Conservation (phyloP, 495 filamentous ascomycete genomes). For the Penicillium canariense region DNA sequence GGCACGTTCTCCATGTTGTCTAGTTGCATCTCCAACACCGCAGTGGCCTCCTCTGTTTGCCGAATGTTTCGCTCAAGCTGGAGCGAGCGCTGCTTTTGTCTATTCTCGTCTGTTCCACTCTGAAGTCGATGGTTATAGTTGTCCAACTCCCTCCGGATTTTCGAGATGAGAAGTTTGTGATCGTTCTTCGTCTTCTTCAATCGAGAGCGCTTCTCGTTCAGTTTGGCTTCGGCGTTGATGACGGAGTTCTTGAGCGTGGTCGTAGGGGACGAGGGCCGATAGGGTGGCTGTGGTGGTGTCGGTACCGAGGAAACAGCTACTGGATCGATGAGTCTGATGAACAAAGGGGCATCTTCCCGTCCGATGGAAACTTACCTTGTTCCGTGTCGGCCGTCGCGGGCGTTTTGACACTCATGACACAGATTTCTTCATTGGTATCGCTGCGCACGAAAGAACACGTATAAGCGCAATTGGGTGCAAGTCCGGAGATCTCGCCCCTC, state of each 20-base stretch:
- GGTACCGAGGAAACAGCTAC: slow-evolving; percentile 41
- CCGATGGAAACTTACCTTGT: slow-evolving; percentile 43
- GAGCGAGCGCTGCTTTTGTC: slow-evolving; percentile 72
- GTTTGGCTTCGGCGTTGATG: slow-evolving; percentile 70
- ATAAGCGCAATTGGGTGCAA: slow-evolving; percentile 83
- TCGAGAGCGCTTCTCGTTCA: slow-evolving; percentile 72
- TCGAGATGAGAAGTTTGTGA: slow-evolving; percentile 67
- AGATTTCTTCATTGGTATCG: slow-evolving; percentile 69
- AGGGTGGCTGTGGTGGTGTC: slow-evolving; percentile 54
- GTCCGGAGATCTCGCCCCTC: slow-evolving; percentile 83
- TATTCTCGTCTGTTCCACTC: slow-evolving; percentile 77
- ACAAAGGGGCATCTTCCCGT: neutral
- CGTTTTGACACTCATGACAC: slow-evolving; percentile 77
- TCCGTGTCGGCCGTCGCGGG: slow-evolving; percentile 67
- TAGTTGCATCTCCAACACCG: slow-evolving; percentile 59
- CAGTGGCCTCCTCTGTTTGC: slow-evolving; percentile 76
- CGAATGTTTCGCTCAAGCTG: slow-evolving; percentile 75
- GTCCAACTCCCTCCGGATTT: slow-evolving; percentile 77
- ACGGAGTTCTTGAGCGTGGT: slow-evolving; percentile 90
- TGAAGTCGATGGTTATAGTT: slow-evolving; percentile 65
- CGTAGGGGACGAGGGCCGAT: slow-evolving; percentile 79
- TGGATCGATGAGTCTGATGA: slow-evolving; percentile 6
- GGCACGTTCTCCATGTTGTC: slow-evolving; percentile 67
- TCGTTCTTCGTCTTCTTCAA: slow-evolving; percentile 76
- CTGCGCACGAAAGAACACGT: slow-evolving; percentile 79